These are phyloP conservation scores for Daldinia vernicosa DNA, from an alignment of 495 filamentous ascomycete species.

Conservation along the genomic window DNA sequence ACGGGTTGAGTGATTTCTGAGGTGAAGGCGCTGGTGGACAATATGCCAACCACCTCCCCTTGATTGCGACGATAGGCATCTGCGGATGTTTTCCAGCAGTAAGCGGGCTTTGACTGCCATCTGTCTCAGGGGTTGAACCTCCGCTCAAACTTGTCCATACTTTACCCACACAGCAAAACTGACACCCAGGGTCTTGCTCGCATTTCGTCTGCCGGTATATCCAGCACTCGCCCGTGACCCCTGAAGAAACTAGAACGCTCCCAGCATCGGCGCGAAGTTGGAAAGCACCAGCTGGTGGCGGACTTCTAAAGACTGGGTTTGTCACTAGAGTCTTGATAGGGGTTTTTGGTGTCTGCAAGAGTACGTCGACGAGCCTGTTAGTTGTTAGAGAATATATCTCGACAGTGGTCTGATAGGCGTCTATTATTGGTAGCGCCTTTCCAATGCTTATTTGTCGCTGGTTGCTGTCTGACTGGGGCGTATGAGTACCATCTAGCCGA, in stretches of 20 bases:
- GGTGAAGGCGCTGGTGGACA: constrained; percentile 78
- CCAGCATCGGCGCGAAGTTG: constrained; percentile 72
- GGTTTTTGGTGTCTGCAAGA: constrained; percentile 66
- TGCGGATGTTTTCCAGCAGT: constrained; percentile 56
- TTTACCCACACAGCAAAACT: constrained; percentile 78
- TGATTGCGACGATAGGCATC: constrained; percentile 76
- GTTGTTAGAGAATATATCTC: constrained; percentile 83
- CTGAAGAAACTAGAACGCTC: constrained; percentile 76
- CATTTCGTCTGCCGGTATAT: constrained; percentile 64
- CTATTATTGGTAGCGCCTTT: constrained; percentile 50
- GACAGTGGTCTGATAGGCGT: constrained; percentile 81
- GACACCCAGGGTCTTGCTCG: constrained; percentile 45
- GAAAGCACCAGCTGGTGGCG: constrained; percentile 74
- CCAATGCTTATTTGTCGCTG: constrained; percentile 34
- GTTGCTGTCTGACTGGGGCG: constrained; percentile 43
- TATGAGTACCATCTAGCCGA: constrained; percentile 48
- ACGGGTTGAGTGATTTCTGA: constrained; percentile 72
- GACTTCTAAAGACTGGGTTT: constrained; percentile 64
- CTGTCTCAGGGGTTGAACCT: constrained; percentile 58
- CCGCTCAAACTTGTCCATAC: constrained; percentile 83
- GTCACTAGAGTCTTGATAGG: constrained; percentile 59
- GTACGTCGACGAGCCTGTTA: constrained; percentile 69
- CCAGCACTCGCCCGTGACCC: constrained; percentile 85
- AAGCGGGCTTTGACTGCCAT: constrained; percentile 48
- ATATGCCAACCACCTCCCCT: constrained; percentile 83